Conservation (phyloP, 2,329 filamentous ascomycete species). For the Diaporthe sp. region DNA sequence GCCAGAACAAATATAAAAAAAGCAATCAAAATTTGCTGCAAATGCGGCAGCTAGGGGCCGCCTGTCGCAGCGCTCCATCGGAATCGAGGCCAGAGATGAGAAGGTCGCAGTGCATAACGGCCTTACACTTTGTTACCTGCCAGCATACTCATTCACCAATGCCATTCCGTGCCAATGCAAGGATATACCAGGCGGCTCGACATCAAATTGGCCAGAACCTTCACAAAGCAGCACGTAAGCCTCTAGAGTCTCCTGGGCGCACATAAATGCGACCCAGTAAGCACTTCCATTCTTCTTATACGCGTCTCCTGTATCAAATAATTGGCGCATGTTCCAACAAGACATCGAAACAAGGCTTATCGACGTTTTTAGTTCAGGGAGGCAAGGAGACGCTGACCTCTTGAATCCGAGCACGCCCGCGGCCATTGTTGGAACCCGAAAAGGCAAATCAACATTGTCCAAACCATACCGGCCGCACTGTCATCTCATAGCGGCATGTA, state of each 20-base stretch:
- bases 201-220: neutral
- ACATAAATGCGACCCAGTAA: neutral
- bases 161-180: neutral
- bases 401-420: neutral
- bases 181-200: neutral
- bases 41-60: neutral
- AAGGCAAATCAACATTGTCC: neutral
- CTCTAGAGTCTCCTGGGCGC: neutral
- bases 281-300: neutral
- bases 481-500: neutral
- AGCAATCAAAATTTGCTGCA: neutral
- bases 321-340: neutral
- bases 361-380: neutral
- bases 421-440: neutral
- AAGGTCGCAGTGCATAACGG: slow-evolving; percentile 13
- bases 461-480: slow-evolving; percentile 27
- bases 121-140: neutral
- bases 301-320: neutral
- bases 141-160: neutral
- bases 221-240: neutral
- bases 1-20: neutral
- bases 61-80: neutral
- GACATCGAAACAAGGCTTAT: no score
- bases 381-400: neutral
- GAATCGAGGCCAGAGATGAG: neutral